Conservation (phyloP, 2,329 filamentous ascomycete genomes). For the Bipolaris sorokiniana region DNA sequence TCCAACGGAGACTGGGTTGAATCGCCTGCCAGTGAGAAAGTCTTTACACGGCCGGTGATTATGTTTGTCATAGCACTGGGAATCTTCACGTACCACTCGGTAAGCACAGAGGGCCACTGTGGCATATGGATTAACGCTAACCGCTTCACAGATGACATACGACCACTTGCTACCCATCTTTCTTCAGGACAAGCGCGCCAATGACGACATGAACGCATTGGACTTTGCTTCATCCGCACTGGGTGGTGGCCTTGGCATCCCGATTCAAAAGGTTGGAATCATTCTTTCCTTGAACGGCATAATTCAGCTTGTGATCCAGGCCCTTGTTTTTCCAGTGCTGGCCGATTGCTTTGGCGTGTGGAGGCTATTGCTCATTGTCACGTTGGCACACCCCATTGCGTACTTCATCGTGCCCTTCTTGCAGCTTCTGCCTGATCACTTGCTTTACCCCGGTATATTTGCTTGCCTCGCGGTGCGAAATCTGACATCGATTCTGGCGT, state of each 20-base stretch:
- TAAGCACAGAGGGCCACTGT: conserved; percentile 16
- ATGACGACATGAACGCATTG: conserved; percentile 40
- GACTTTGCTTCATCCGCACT: conserved; percentile 41
- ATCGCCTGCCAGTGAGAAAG: conserved; percentile 48
- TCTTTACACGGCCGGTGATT: conserved; percentile 69
- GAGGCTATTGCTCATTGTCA: conserved; percentile 69
- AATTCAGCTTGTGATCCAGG: conserved; percentile 76
- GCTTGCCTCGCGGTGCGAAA: conserved; percentile 69
- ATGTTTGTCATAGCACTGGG: conserved; percentile 81
- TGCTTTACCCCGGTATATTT: conserved; percentile 69
- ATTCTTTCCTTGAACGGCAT: conserved; percentile 74
- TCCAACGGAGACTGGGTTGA: conserved; percentile 55
- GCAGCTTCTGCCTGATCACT: conserved; percentile 60
- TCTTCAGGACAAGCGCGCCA: conserved; percentile 74
- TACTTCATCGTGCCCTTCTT: conserved; percentile 75
- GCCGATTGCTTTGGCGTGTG: conserved; percentile 70
- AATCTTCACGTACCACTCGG: conserved; percentile 89
- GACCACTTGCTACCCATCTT: conserved; percentile 93
- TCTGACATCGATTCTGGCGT: conserved; percentile 70
- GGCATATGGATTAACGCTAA: conserved; percentile 6
- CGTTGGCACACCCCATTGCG: conserved; percentile 68
- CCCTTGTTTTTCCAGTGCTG: conserved; percentile 69
- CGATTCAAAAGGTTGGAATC: conserved; percentile 69
- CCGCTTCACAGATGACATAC: conserved; percentile 71
- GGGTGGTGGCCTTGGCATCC: conserved; percentile 69